A percentile compares a stretch with the other conserved stretches of the same genome.
These are phyloP conservation scores for Vigna trinervia DNA, from an alignment of 306 rosid genomes.

Conservation along the genomic window DNA sequence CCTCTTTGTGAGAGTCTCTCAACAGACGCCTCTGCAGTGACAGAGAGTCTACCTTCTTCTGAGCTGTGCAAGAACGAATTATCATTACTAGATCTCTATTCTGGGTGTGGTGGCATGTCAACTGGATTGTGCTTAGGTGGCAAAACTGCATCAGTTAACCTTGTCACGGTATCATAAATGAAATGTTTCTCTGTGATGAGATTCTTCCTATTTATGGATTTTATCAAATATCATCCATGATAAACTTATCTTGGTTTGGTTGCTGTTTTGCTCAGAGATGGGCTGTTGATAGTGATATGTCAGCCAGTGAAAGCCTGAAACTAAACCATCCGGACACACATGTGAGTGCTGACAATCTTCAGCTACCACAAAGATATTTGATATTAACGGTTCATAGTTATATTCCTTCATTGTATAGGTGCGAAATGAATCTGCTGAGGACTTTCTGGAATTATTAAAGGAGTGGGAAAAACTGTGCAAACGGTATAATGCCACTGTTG, in stretches of 20 bases:
- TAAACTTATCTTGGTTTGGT: conserved; percentile 45
- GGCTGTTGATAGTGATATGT: conserved; percentile 76
- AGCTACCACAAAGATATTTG: conserved; percentile 24
- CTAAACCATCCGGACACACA: conserved; percentile 82
- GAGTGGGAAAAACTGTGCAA: conserved; percentile 89
- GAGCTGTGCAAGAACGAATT: conserved; percentile 51
- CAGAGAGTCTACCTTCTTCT: conserved; percentile 43
- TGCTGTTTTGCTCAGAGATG: conserved; percentile 64
- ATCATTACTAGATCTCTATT: conserved; percentile 73
- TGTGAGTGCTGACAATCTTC: conserved; percentile 56
- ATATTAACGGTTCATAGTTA: conserved; percentile 18
- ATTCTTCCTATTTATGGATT: conserved; percentile 23
- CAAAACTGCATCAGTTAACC: conserved; percentile 71
- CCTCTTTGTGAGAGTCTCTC: conserved; percentile 42
- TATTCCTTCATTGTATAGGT: conserved; percentile 58
- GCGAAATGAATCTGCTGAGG: conserved; percentile 87
- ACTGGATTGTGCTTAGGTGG: conserved; percentile 93
- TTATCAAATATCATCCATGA: conserved; percentile 21
- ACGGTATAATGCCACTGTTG: conserved; percentile 51
- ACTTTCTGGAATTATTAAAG: conserved; percentile 76
- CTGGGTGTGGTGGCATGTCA: conserved; percentile 99
- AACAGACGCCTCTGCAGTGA: conserved; percentile 42
- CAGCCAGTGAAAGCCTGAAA: conserved; percentile 82
- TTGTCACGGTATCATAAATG: conserved; percentile 67
- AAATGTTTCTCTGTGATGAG: conserved; percentile 32